These are phyloP conservation scores for Candolleomyces eurysporus DNA, from an alignment of 768 basidiomycete species.

Conservation along the genomic window DNA sequence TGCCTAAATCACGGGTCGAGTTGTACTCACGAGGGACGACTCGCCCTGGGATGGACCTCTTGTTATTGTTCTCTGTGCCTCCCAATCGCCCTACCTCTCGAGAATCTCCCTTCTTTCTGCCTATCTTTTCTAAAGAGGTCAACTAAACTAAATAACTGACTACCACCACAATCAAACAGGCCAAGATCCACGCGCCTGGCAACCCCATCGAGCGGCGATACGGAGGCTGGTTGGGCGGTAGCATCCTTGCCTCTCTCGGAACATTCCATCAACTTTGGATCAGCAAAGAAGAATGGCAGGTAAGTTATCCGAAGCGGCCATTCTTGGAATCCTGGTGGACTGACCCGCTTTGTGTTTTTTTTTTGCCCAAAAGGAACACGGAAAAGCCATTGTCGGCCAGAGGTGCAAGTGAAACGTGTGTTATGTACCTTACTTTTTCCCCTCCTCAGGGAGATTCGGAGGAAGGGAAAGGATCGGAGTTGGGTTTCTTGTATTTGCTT, in stretches of 20 bases:
- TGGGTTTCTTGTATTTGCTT: too few relatives aligned
- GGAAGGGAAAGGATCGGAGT: too few relatives aligned
- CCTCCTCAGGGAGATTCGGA: too few relatives aligned
- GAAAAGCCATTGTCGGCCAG: conserved; percentile 78
- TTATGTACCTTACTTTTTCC: too few relatives aligned
- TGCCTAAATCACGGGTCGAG: not conserved
- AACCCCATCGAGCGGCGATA: conserved; percentile 88
- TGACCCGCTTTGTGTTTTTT: not conserved
- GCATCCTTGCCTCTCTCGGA: conserved; percentile 90
- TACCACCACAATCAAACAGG: conserved; percentile 34
- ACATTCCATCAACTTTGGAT: conserved; percentile 99
- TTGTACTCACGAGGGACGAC: not conserved
- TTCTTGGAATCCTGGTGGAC: not conserved
- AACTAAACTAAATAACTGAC: too few relatives aligned
- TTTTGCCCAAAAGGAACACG: conserved; percentile 59
- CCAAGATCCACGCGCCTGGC: conserved; percentile 91
- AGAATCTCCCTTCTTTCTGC: too few relatives aligned
- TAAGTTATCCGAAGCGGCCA: conserved; percentile 29
- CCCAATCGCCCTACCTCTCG: too few relatives aligned
- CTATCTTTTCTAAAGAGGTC: too few relatives aligned
- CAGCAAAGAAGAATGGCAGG: conserved; percentile 91
- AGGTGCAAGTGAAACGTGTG: conserved; percentile 68
- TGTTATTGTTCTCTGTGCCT: too few relatives aligned
- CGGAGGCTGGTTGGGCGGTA: conserved; percentile 94
- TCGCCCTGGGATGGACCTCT: too few relatives aligned